Base-by-base conservation (phyloP, 2,329 filamentous ascomycete species). In the Zarea fungicola region DNA sequence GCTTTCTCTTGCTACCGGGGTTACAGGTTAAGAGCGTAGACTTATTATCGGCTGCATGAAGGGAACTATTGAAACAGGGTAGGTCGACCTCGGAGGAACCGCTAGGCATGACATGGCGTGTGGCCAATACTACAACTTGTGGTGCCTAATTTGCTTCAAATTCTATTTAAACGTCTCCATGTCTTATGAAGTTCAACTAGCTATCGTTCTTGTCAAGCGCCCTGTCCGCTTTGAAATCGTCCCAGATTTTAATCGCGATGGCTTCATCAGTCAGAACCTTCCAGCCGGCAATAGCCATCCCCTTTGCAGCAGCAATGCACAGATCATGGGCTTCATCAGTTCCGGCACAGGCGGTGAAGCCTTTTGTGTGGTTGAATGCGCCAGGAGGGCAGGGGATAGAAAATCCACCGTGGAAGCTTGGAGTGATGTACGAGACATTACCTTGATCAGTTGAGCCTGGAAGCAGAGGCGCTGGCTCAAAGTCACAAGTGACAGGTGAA, bases 281-380 rank as follows among this genome's bases (percentile, higher is more conserved):
- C 35, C 21, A 32, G 13, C 35, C 44, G 3, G 44, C 44, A 6
- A 40, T 26, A 7, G 44, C 44, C 44, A 47, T 47, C 8, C 44
- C 44, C 35, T 47, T 47, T 10, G 34, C 22, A 18, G 35, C 35
- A 9, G 36, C 35, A 18, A 47, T 47, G 10, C 34, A 22, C 14
- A 47, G 35, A 21, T 47, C 36, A 13, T 47, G 35, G 5, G 44
- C 44, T n/a, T 47, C 44, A 14, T 14, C 34, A 13, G 44, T 47
- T n/a, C 34, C 44, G n/a, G 44, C 44, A 31, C 44, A 47, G n/a
- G 44, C 44, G 5, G 44, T 47, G 26, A 47, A 47, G n/a, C 34
- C 34, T 18, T 47, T 47, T 9, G 44, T 47, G 19, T 47, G 44
- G 35, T 47, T 47, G 19, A 21, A 47, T 10, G 44, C 44, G 25